phyloP scores from a whole-genome alignment of 805 yeast genomes.

The Metschnikowia aberdeeniae region DNA sequence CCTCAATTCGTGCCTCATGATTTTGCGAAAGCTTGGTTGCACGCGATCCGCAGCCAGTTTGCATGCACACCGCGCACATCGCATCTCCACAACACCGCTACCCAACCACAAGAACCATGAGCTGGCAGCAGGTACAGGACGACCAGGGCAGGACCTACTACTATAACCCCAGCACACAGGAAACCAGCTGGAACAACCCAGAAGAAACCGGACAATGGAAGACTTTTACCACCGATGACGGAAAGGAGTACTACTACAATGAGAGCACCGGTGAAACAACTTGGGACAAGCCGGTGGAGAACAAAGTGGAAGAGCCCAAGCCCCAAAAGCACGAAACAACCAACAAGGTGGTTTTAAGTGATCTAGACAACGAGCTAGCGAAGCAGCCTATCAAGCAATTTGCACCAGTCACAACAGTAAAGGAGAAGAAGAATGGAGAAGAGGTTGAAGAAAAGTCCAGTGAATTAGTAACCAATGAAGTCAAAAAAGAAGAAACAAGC shows the following conservation, averaged over 20 bases:
- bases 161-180: conserved; percentile 59
- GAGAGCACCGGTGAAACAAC: conserved; percentile 59
- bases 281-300: conserved; percentile 72
- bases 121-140: conserved; percentile 65
- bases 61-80: background rate
- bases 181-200: conserved; percentile 83
- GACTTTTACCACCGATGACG: conserved; percentile 49
- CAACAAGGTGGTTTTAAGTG: background rate
- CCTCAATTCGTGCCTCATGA: too few species aligned
- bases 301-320: background rate
- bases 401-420: background rate
- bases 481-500: background rate
- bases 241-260: conserved; percentile 67
- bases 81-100: background rate
- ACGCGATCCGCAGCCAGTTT: too few species aligned
- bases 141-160: conserved; percentile 69
- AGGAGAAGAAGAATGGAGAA: conserved; percentile 5
- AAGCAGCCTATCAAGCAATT: background rate
- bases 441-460: conserved; percentile 11
- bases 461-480: background rate
- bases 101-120: conserved; percentile 10
- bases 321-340: background rate
- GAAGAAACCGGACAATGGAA: conserved; percentile 32
- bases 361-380: conserved; percentile 1
- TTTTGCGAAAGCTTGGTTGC: too few species aligned